Conservation (phyloP, 768 basidiomycete genomes). For the Austroboletus eburneus region DNA sequence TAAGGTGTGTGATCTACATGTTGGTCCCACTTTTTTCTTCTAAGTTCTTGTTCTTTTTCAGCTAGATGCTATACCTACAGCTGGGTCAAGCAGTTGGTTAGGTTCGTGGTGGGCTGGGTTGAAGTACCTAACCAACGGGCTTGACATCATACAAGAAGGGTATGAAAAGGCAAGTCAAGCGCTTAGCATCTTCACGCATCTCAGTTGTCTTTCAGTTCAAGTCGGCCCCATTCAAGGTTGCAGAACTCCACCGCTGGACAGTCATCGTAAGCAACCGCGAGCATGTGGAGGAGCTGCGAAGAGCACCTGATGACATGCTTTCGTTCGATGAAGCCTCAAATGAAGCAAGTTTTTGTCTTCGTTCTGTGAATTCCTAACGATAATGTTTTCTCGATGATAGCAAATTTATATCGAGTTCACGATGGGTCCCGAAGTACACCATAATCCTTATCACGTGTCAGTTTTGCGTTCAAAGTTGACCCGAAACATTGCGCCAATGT, state of each 20-base stretch:
- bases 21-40: no score
- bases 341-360: constrained; percentile 28
- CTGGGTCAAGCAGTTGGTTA: constrained; percentile 22
- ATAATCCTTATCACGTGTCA: not conserved
- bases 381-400: constrained; percentile 20
- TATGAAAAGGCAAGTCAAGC: constrained; percentile 26
- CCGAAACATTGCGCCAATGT: not conserved
- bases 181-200: no score
- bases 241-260: constrained; percentile 7
- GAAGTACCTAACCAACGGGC: constrained; percentile 10
- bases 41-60: not conserved
- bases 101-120: constrained; percentile 23
- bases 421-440: constrained; percentile 19
- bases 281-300: constrained; percentile 38
- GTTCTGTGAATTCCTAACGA: not conserved
- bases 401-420: constrained; percentile 35
- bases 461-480: not conserved
- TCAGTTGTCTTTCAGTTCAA: constrained; percentile 19
- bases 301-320: constrained; percentile 36
- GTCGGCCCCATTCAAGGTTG: constrained; percentile 28
- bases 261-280: constrained; percentile 18
- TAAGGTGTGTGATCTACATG: no score
- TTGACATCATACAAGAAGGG: constrained; percentile 28
- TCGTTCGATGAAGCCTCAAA: constrained; percentile 30
- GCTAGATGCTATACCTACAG: constrained; percentile 27